Percentiles rank a stretch among this genome's conserved stretches.
Evolutionary conservation across 1,139 yeast species (phyloP).

Genomic region (Geotrichum phurueaensis): DNA sequence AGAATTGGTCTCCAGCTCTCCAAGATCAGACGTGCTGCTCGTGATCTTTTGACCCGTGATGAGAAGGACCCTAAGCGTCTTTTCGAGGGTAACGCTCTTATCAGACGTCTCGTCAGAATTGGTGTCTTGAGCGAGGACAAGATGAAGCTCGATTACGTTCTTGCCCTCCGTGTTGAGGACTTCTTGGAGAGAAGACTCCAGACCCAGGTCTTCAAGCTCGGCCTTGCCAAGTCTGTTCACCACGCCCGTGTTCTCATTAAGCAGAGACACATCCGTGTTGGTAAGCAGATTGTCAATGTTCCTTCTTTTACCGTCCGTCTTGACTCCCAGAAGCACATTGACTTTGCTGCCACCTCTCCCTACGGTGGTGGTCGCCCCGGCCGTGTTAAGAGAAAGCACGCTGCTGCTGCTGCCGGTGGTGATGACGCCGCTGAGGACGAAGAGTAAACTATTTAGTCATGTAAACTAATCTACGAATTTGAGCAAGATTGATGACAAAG

Average conservation of each 20-base stretch:
- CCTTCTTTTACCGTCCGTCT: slow-evolving; percentile 99
- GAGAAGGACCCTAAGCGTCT: slow-evolving; percentile 99
- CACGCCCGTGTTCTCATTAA: slow-evolving; percentile 99
- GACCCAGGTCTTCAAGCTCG: slow-evolving; percentile 99
- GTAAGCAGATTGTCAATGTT: slow-evolving; percentile 97
- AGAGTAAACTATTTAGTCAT: slow-evolving; percentile 32
- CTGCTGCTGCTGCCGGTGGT: slow-evolving; percentile 58
- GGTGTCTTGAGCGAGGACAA: slow-evolving; percentile 99
- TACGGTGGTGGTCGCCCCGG: slow-evolving; percentile 99
- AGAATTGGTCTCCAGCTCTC: slow-evolving; percentile 98
- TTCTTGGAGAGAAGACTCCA: slow-evolving; percentile 99
- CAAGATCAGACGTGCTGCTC: slow-evolving; percentile 99
- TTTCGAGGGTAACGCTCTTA: slow-evolving; percentile 99
- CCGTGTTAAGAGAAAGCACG: slow-evolving; percentile 98
- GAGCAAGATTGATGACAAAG: slow-evolving; percentile 1
- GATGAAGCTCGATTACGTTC: slow-evolving; percentile 99
- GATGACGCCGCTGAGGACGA: slow-evolving; percentile 55
- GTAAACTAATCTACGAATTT: slow-evolving; percentile 1
- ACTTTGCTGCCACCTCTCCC: slow-evolving; percentile 97
- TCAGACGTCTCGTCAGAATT: slow-evolving; percentile 90
- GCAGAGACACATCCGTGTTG: slow-evolving; percentile 99
- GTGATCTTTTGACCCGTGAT: slow-evolving; percentile 99
- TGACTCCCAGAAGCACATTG: slow-evolving; percentile 99
- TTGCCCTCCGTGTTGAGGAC: slow-evolving; percentile 97
- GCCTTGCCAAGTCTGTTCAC: slow-evolving; percentile 99